phyloP scores from a whole-genome alignment of 2,329 filamentous ascomycete species.

The Neofusicoccum kwambonambiense region DNA sequence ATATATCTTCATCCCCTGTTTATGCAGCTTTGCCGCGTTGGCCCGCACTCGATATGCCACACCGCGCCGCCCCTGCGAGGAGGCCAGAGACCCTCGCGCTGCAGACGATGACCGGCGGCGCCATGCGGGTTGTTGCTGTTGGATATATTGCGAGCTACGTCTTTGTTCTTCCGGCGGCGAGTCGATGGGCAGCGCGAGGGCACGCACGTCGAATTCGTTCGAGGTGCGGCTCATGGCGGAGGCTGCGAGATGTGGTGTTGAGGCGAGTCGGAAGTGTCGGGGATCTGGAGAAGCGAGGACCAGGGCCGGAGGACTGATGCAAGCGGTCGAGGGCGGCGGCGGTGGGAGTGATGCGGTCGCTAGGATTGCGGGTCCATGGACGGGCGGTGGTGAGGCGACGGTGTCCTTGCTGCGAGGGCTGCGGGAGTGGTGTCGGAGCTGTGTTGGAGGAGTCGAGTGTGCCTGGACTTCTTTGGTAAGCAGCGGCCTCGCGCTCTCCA shows the following conservation, averaged over 20 bases:
- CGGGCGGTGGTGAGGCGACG: not conserved
- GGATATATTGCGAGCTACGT: slow-evolving; percentile 26
- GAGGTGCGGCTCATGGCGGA: slow-evolving; percentile 30
- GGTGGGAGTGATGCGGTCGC: not conserved
- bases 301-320: not conserved
- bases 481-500: not conserved
- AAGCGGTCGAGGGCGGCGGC: not conserved
- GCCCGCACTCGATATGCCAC: slow-evolving; percentile 43
- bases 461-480: not conserved
- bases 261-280: not conserved
- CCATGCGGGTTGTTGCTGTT: slow-evolving; percentile 48
- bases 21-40: slow-evolving; percentile 46
- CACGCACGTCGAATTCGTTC: slow-evolving; percentile 52
- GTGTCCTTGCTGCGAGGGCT: not conserved
- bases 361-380: not conserved
- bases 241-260: not conserved
- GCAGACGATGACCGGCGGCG: slow-evolving; percentile 45
- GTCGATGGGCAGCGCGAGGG: slow-evolving; percentile 53
- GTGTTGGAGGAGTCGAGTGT: not conserved
- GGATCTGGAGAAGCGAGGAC: not conserved
- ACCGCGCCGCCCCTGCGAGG: slow-evolving; percentile 29
- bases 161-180: slow-evolving; percentile 47
- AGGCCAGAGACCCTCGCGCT: slow-evolving; percentile 15
- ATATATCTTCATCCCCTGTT: slow-evolving; percentile 52
- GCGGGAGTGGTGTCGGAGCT: not conserved